Conservation (phyloP, 805 yeast genomes). For the Ogataea corticis region DNA sequence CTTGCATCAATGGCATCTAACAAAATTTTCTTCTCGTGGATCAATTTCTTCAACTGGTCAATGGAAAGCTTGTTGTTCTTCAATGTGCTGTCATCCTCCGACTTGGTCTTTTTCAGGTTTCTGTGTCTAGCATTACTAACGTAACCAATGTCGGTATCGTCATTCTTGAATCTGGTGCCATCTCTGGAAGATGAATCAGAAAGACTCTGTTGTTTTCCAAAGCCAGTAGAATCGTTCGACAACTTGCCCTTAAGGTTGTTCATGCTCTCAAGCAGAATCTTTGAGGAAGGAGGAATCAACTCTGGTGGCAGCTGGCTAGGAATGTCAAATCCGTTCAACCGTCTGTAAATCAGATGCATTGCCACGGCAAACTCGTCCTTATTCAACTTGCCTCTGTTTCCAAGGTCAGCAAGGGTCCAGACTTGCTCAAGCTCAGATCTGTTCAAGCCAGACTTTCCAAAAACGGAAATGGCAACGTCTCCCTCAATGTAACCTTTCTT, state of each 20-base stretch:
- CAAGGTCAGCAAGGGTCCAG: conserved; percentile 86
- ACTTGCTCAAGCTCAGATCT: conserved; percentile 85
- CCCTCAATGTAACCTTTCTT: conserved; percentile 75
- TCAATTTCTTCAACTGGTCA: conserved; percentile 58
- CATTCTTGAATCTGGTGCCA: conserved; percentile 67
- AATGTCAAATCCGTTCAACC: conserved; percentile 83
- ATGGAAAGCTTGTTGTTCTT: conserved; percentile 42
- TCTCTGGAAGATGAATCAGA: conserved; percentile 37
- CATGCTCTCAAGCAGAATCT: conserved; percentile 69
- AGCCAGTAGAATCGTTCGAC: conserved; percentile 38
- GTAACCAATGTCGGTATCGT: conserved; percentile 69
- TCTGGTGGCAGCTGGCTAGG: conserved; percentile 86
- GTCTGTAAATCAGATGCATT: conserved; percentile 92
- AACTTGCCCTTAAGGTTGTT: conserved; percentile 68
- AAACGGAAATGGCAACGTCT: conserved; percentile 77
- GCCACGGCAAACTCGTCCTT: conserved; percentile 94
- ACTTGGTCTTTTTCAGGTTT: conserved; percentile 32
- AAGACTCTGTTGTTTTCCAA: conserved; percentile 19
- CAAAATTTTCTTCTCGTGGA: conserved; percentile 70
- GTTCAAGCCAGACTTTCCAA: conserved; percentile 86
- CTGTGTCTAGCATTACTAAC: conserved; percentile 61
- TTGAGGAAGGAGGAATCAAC: conserved; percentile 82
- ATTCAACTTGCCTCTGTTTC: conserved; percentile 79
- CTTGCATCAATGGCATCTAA: conserved; percentile 71
- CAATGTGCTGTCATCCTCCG: conserved; percentile 19